Conservation (phyloP, 148 eudicot species). For the Chenopodium formosanum region DNA sequence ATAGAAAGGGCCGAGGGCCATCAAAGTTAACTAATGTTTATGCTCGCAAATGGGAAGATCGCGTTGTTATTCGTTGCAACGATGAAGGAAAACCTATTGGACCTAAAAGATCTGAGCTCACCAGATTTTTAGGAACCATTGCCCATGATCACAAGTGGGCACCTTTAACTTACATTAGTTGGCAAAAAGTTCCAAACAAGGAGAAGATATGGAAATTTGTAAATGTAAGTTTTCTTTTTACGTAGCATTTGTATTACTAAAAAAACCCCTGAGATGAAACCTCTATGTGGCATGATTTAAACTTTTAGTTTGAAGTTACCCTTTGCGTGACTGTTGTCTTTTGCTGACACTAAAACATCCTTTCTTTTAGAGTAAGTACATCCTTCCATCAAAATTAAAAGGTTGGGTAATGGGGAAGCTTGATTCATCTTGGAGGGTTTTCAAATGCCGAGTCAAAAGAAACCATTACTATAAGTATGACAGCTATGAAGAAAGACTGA, state of each 20-base stretch:
- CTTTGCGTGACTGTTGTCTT: background rate
- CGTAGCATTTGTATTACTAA: no score
- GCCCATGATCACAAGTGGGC: background rate
- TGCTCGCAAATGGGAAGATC: background rate
- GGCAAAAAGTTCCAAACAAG: background rate
- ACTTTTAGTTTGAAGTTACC: background rate
- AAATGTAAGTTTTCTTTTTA: background rate
- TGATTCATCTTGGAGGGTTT: background rate
- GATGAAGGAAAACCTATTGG: conserved; percentile 2
- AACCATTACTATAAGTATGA: background rate
- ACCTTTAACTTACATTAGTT: background rate
- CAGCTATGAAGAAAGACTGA: background rate
- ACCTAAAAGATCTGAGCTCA: background rate
- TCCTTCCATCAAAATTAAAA: background rate
- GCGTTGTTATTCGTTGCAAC: background rate
- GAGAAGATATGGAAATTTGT: conserved; percentile 4
- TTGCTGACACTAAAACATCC: background rate
- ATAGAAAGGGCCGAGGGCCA: background rate
- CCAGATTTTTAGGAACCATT: conserved; percentile 6
- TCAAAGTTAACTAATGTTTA: background rate
- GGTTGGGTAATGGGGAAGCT: conserved; percentile 5
- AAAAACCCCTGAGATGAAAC: background rate
- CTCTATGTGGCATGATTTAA: background rate
- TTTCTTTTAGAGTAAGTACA: background rate
- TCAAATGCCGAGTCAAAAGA: background rate